Evolutionary conservation across 2,329 filamentous ascomycete genomes (phyloP).

Genomic region (Setomelanomma holmii): DNA sequence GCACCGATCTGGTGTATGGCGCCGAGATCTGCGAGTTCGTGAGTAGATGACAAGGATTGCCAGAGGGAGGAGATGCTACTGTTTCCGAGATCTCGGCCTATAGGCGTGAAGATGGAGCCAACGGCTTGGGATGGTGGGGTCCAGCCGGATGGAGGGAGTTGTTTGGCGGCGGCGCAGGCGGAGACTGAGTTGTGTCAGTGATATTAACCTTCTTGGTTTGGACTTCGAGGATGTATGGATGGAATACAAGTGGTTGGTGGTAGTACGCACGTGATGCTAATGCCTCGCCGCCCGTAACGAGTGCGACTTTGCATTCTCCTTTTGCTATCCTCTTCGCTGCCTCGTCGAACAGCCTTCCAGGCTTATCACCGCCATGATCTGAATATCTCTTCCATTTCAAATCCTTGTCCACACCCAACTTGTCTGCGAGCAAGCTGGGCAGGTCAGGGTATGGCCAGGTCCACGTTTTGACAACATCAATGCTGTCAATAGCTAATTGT

Average conservation of each 20-base stretch:
- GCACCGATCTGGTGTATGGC: slow-evolving; percentile 65
- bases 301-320: slow-evolving; percentile 62
- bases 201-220: background rate
- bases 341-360: slow-evolving; percentile 68
- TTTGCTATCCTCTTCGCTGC: slow-evolving; percentile 64
- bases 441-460: slow-evolving; percentile 71
- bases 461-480: slow-evolving; percentile 69
- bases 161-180: slow-evolving; percentile 59
- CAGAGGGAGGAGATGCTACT: slow-evolving; percentile 44
- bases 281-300: slow-evolving; percentile 70
- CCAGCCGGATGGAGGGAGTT: slow-evolving; percentile 68
- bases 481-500: slow-evolving; percentile 60
- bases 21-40: slow-evolving; percentile 57
- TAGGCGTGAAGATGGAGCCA: slow-evolving; percentile 59
- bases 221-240: background rate
- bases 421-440: slow-evolving; percentile 60
- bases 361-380: slow-evolving; percentile 69
- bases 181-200: slow-evolving; percentile 47
- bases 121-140: slow-evolving; percentile 57
- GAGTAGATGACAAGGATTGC: slow-evolving; percentile 18
- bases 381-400: slow-evolving; percentile 59
- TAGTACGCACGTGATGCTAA: slow-evolving; percentile 61
- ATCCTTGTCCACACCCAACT: slow-evolving; percentile 55
- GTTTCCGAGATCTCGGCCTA: slow-evolving; percentile 53
- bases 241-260: background rate